These are phyloP conservation scores for Cucumis cinereus DNA, from an alignment of 306 rosid species.

Conservation along the genomic window DNA sequence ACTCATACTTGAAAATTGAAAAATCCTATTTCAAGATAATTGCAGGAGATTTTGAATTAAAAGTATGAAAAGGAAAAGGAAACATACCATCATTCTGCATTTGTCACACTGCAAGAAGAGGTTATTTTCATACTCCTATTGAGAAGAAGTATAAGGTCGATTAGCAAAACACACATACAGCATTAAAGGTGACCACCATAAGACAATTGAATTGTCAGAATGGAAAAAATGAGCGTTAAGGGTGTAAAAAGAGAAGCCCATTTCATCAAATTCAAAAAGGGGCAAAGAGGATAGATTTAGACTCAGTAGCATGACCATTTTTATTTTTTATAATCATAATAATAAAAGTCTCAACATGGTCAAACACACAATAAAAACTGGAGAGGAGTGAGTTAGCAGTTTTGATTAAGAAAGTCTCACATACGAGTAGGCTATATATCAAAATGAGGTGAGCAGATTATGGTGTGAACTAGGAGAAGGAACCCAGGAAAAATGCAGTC, in stretches of 20 bases:
- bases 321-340: neutral
- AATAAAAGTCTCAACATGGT: neutral
- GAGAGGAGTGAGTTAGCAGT: neutral
- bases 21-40: neutral
- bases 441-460: neutral
- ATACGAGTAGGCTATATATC: neutral
- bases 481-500: neutral
- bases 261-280: conserved; percentile 7
- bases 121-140: conserved; percentile 88
- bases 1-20: neutral
- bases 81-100: conserved; percentile 96
- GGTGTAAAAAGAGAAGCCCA: neutral
- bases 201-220: neutral
- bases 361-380: neutral
- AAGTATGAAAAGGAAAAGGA: neutral
- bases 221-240: neutral
- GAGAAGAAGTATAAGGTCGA: neutral
- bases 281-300: neutral
- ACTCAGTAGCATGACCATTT: neutral
- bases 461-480: neutral
- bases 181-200: neutral
- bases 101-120: conserved; percentile 97
- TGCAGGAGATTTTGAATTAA: neutral
- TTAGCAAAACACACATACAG: neutral
- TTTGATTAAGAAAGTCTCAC: neutral